Percentiles rank a stretch among this genome's conserved stretches.
Conservation (phyloP, 768 basidiomycete species). For the Kwoniella sp. region DNA sequence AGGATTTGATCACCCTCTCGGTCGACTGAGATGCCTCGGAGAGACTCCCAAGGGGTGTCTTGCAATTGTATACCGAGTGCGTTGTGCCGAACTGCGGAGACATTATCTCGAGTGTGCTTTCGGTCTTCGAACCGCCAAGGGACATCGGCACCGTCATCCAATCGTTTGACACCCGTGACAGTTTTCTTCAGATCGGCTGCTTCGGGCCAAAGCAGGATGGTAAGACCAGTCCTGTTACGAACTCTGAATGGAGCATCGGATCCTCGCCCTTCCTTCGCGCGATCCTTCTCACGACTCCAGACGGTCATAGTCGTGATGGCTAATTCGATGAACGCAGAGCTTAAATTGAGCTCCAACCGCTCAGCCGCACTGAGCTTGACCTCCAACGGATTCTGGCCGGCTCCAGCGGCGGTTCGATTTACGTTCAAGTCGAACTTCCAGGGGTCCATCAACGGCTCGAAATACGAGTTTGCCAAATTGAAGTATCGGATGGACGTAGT, state of each 20-base stretch:
- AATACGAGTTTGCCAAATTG: constrained; percentile 95
- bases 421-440: constrained; percentile 82
- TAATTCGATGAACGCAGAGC: constrained; percentile 82
- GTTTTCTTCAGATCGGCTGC: constrained; percentile 57
- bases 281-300: constrained; percentile 69
- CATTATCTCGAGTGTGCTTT: constrained; percentile 83
- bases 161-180: constrained; percentile 55
- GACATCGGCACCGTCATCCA: constrained; percentile 68
- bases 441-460: constrained; percentile 96
- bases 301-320: constrained; percentile 67
- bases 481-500: constrained; percentile 85
- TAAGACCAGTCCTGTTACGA: constrained; percentile 81
- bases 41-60: constrained; percentile 81
- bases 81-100: constrained; percentile 69
- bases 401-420: constrained; percentile 36
- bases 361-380: constrained; percentile 69
- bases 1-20: constrained; percentile 87
- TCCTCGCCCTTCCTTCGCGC: constrained; percentile 71
- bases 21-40: constrained; percentile 85
- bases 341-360: constrained; percentile 84
- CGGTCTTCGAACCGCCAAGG: constrained; percentile 99
- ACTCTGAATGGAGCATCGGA: constrained; percentile 90
- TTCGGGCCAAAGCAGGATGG: constrained; percentile 81
- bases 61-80: constrained; percentile 78
- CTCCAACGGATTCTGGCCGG: constrained; percentile 52